Conservation (phyloP, 495 filamentous ascomycete species). For the Penicillium desertorum region DNA sequence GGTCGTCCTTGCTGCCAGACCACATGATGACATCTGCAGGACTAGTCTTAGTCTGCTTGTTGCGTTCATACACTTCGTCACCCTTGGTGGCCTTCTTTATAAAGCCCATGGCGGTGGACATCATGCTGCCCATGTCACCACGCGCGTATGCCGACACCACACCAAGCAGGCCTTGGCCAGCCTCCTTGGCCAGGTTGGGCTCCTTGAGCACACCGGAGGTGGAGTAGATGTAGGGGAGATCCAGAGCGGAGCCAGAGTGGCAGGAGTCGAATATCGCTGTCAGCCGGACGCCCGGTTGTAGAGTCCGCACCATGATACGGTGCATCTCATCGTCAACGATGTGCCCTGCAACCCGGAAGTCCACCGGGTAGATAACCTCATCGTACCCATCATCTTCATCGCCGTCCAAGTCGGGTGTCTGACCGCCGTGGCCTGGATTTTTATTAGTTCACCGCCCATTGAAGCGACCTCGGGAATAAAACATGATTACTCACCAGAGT, state of each 20-base stretch:
- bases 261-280: slow-evolving; percentile 99
- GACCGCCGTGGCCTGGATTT: slow-evolving; percentile 81
- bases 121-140: slow-evolving; percentile 83
- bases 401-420: slow-evolving; percentile 93
- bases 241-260: slow-evolving; percentile 93
- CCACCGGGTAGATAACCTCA: slow-evolving; percentile 96
- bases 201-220: slow-evolving; percentile 95
- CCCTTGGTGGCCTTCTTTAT: slow-evolving; percentile 90
- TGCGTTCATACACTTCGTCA: slow-evolving; percentile 75
- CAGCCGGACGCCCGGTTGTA: slow-evolving; percentile 81
- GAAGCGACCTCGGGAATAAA: background rate
- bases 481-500: slow-evolving; percentile 68
- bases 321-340: slow-evolving; percentile 99
- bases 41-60: slow-evolving; percentile 86
- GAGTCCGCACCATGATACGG: slow-evolving; percentile 85
- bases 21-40: slow-evolving; percentile 97
- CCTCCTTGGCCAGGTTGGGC: slow-evolving; percentile 96
- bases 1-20: slow-evolving; percentile 92
- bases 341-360: slow-evolving; percentile 86
- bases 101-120: slow-evolving; percentile 77
- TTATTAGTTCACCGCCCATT: slow-evolving; percentile 12
- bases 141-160: slow-evolving; percentile 87
- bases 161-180: slow-evolving; percentile 86
- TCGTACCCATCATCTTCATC: slow-evolving; percentile 96
- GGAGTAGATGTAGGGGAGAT: slow-evolving; percentile 96